Percentiles rank a stretch among this genome's conserved stretches.
These are phyloP conservation scores for Boletus insuetus DNA, from an alignment of 768 basidiomycete genomes.

Conservation along the genomic window DNA sequence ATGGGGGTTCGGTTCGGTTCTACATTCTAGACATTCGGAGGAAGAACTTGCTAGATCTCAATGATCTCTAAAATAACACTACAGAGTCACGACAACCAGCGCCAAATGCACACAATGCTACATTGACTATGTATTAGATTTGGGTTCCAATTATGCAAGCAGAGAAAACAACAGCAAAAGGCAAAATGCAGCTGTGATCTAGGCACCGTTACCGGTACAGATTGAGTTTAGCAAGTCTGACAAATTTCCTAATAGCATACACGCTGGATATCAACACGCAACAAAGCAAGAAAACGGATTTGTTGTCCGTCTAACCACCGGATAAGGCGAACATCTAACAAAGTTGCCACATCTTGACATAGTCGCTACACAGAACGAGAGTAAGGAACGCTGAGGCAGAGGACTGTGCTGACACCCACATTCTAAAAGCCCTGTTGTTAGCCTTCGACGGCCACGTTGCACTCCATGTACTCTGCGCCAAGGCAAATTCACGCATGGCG, in stretches of 20 bases:
- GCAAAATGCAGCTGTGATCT: background rate
- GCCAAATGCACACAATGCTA: too few species aligned
- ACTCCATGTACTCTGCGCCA: slow-evolving; percentile 62
- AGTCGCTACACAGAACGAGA: slow-evolving; percentile 17
- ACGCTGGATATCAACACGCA: background rate
- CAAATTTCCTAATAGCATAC: background rate
- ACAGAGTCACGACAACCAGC: too few species aligned
- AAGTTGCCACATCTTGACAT: slow-evolving; percentile 35
- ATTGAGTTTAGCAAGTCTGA: background rate
- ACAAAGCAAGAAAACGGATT: background rate
- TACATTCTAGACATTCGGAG: background rate
- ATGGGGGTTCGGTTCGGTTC: background rate
- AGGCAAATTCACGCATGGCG: slow-evolving; percentile 74
- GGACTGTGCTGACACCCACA: slow-evolving; percentile 38
- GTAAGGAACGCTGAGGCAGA: background rate
- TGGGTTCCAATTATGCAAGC: too few species aligned
- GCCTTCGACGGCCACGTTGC: slow-evolving; percentile 69
- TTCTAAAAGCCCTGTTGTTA: slow-evolving; percentile 63
- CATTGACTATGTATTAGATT: too few species aligned
- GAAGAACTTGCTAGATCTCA: too few species aligned
- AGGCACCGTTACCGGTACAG: background rate
- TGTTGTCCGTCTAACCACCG: background rate
- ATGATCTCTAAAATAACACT: too few species aligned
- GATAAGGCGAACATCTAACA: slow-evolving; percentile 10
- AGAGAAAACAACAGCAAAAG: background rate